Conservation (phyloP, 2,329 filamentous ascomycete species). For the Rhynchosporium graminicola region DNA sequence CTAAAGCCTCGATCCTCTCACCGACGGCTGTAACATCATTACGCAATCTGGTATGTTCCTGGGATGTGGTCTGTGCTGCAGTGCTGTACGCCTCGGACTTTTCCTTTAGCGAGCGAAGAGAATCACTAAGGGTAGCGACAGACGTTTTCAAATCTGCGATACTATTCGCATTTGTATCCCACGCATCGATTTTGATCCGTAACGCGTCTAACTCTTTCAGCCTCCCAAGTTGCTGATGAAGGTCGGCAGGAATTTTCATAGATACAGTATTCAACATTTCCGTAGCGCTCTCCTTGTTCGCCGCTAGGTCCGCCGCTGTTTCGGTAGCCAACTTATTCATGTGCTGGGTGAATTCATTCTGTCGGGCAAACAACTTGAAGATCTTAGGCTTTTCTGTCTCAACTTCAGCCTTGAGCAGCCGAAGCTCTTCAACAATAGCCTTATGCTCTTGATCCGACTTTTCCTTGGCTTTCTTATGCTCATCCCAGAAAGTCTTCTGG, state of each 20-base stretch:
- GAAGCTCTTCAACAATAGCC: not conserved
- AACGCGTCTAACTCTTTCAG: not conserved
- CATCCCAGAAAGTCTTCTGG: constrained; percentile 1
- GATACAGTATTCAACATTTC: not conserved
- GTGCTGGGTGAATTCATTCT: not conserved
- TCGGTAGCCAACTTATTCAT: not conserved
- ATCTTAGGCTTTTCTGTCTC: not conserved
- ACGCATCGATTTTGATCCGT: not conserved
- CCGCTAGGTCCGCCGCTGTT: not conserved
- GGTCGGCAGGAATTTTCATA: not conserved
- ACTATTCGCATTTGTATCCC: not conserved
- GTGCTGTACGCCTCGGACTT: not conserved
- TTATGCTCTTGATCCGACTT: not conserved
- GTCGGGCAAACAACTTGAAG: not conserved
- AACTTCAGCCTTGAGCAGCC: not conserved
- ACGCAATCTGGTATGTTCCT: not conserved
- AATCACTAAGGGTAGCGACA: not conserved
- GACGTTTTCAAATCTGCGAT: not conserved
- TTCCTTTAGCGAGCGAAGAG: not conserved
- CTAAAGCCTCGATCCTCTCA: not conserved
- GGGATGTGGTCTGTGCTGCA: not conserved
- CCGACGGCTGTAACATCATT: not conserved
- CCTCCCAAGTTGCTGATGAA: not conserved
- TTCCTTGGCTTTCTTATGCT: not conserved
- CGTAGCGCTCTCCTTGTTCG: not conserved